Conservation (phyloP, 1,139 yeast species). For the Sugiyamaella grinbergsii region DNA sequence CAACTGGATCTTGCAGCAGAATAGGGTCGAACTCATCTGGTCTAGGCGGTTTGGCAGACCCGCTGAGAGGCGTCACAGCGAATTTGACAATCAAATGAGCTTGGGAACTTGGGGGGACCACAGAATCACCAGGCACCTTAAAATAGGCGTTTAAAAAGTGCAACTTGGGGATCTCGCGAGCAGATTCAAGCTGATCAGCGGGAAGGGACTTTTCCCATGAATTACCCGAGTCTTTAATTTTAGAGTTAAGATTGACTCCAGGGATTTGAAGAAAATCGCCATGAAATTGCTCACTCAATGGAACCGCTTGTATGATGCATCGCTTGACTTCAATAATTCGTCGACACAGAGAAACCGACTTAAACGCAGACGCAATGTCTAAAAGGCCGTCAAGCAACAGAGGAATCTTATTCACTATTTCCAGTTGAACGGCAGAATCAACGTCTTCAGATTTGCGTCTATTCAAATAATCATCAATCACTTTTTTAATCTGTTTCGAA, state of each 20-base stretch:
- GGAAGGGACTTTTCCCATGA: slow-evolving; percentile 7
- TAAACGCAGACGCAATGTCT: slow-evolving; percentile 80
- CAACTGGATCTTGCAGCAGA: slow-evolving; percentile 46
- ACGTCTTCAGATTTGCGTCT: slow-evolving; percentile 44
- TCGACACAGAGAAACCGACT: slow-evolving; percentile 65
- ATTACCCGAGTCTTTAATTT: slow-evolving; percentile 16
- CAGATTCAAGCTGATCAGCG: slow-evolving; percentile 23
- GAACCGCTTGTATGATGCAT: slow-evolving; percentile 76
- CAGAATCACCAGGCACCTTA: slow-evolving; percentile 83
- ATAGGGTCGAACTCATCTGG: slow-evolving; percentile 38
- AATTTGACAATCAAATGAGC: slow-evolving; percentile 77
- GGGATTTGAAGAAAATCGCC: slow-evolving; percentile 83
- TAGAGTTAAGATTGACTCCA: slow-evolving; percentile 47
- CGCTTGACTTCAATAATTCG: slow-evolving; percentile 70
- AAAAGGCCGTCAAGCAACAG: slow-evolving; percentile 69
- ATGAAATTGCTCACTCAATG: slow-evolving; percentile 50
- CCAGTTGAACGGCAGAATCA: slow-evolving; percentile 49
- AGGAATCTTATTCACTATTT: slow-evolving; percentile 65
- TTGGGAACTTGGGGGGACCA: slow-evolving; percentile 72
- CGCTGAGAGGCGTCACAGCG: slow-evolving; percentile 67
- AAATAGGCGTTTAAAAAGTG: slow-evolving; percentile 72
- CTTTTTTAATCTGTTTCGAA: slow-evolving; percentile 51
- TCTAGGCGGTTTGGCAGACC: slow-evolving; percentile 41
- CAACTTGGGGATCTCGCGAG: slow-evolving; percentile 53
- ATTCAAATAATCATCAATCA: slow-evolving; percentile 59